These are phyloP conservation scores for Colletotrichum tabaci DNA, from an alignment of 2,329 filamentous ascomycete species.

Conservation along the genomic window DNA sequence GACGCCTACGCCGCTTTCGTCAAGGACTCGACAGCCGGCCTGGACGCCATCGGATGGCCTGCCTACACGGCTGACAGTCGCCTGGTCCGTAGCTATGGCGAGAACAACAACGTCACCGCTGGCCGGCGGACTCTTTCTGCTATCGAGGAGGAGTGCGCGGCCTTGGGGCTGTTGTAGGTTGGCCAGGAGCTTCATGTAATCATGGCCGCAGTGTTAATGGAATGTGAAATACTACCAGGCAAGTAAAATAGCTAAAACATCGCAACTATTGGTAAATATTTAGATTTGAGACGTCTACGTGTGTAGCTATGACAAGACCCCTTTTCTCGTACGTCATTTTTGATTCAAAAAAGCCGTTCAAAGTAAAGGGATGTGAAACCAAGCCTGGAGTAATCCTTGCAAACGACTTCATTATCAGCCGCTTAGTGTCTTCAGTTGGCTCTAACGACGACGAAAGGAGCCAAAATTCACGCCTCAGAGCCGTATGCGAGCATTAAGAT, in stretches of 20 bases:
- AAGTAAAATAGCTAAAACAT: too few relatives aligned
- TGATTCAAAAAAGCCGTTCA: too few relatives aligned
- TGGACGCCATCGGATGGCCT: constrained; percentile 35
- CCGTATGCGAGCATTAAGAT: rapidly evolving
- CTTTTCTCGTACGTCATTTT: too few relatives aligned
- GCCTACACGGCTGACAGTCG: constrained; percentile 29
- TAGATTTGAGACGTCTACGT: too few relatives aligned
- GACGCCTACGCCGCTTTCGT: constrained; percentile 35
- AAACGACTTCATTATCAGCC: too few relatives aligned
- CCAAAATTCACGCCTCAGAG: too few relatives aligned
- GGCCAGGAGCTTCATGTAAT: background rate
- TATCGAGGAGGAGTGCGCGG: constrained; percentile 27
- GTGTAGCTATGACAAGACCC: too few relatives aligned
- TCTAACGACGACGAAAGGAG: too few relatives aligned
- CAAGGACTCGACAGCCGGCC: constrained; percentile 29
- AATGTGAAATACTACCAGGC: too few relatives aligned
- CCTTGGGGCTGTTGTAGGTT: constrained; percentile 22
- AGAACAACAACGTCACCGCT: constrained; percentile 30
- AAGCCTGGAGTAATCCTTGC: too few relatives aligned
- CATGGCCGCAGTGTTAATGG: background rate
- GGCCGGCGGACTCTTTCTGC: constrained; percentile 19
- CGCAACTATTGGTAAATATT: too few relatives aligned
- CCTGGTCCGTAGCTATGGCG: constrained; percentile 33
- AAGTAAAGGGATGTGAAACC: rapidly evolving
- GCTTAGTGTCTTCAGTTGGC: too few relatives aligned